phyloP scores from a whole-genome alignment of 257 asterid genomes.

The Solanum dulcamara region DNA sequence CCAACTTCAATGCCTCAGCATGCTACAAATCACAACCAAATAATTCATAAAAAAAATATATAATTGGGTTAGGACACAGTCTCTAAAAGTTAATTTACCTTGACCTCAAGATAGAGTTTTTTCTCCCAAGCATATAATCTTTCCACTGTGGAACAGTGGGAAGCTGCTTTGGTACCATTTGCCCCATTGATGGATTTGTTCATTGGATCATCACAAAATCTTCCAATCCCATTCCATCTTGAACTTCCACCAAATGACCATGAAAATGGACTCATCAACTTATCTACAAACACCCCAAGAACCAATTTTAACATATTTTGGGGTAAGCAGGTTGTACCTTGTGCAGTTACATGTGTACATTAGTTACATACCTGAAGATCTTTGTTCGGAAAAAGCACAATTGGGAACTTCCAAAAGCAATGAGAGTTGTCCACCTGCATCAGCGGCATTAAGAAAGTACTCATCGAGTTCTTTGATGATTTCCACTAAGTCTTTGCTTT shows the following conservation, averaged over 20 bases:
- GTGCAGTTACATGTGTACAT: not conserved
- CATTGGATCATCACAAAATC: conserved; percentile 57
- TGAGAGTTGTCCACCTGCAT: conserved; percentile 76
- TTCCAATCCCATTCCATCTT: conserved; percentile 81
- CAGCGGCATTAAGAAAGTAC: conserved; percentile 76
- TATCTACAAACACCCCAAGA: conserved; percentile 26
- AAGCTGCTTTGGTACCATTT: conserved; percentile 27
- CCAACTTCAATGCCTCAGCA: conserved; percentile 64
- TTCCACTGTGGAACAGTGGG: conserved; percentile 79
- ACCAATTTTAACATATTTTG: not conserved
- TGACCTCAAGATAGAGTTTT: conserved; percentile 81
- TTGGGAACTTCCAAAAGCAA: conserved; percentile 67
- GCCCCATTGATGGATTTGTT: conserved; percentile 15
- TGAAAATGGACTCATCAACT: conserved; percentile 34
- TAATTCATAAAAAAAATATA: not conserved
- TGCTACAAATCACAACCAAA: conserved; percentile 25
- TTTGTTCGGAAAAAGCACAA: conserved; percentile 45
- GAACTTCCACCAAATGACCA: conserved; percentile 82
- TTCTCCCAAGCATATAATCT: conserved; percentile 89
- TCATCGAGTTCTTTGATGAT: conserved; percentile 78
- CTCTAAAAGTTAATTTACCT: conserved; percentile 31
- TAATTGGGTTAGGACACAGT: not conserved
- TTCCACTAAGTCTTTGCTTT: conserved; percentile 69
- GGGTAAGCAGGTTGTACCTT: not conserved
- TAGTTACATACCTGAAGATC: conserved; percentile 35